Conservation (phyloP, 1,284 basidiomycete genomes). For the Apiotrichum gracile region DNA sequence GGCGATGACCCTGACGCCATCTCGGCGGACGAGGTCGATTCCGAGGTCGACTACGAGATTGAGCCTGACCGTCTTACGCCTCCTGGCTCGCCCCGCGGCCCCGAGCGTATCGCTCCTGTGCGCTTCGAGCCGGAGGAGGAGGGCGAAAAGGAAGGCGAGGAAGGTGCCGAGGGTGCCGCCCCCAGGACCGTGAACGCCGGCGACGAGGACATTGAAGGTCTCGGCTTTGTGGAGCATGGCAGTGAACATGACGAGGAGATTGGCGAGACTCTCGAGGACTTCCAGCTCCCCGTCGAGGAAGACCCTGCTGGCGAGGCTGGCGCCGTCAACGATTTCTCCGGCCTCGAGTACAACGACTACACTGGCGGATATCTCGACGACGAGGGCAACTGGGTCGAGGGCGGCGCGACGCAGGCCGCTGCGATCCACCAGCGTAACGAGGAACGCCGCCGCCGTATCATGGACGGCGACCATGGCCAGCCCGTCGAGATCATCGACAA, state of each 20-base stretch:
- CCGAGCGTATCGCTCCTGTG: conserved; percentile 12
- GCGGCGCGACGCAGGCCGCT: not conserved
- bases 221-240: conserved; percentile 19
- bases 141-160: no score
- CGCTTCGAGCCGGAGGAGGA: conserved; percentile 8
- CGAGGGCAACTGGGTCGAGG: conserved; percentile 16
- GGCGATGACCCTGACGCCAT: conserved; percentile 23
- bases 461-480: conserved; percentile 21
- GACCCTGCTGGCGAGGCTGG: not conserved
- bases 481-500: conserved; percentile 29
- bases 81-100: conserved; percentile 22
- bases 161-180: not conserved
- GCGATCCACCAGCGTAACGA: conserved; percentile 16
- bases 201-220: conserved; percentile 23
- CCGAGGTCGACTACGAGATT: conserved; percentile 35
- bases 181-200: conserved; percentile 2
- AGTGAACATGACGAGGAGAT: conserved; percentile 20
- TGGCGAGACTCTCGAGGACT: conserved; percentile 12
- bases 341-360: conserved; percentile 9
- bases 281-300: conserved; percentile 17
- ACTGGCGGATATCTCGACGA: conserved; percentile 16
- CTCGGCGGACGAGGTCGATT: conserved; percentile 33
- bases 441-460: conserved; percentile 18
- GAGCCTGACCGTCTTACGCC: conserved; percentile 38
- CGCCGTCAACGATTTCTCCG: conserved; percentile 8